phyloP scores from a whole-genome alignment of 371 early-diverging fungal genomes.

The Circinella minor region DNA sequence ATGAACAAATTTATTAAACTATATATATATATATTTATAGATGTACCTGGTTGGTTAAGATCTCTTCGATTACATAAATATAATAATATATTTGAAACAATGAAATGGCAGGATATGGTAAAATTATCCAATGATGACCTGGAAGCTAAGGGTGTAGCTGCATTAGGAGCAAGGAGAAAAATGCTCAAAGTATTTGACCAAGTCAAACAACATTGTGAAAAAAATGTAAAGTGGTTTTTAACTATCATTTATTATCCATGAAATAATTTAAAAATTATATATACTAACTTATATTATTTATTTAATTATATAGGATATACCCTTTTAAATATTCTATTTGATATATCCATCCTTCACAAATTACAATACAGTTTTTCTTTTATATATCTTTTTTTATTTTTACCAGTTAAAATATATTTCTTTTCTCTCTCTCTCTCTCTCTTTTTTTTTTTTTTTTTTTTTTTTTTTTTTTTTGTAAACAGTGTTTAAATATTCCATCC shows the following conservation, averaged over 20 bases:
- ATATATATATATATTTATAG: slow-evolving; percentile 33
- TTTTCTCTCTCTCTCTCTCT: not conserved
- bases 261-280: no score
- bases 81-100: slow-evolving; percentile 78
- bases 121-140: slow-evolving; percentile 83
- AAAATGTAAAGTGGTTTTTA: slow-evolving; percentile 31
- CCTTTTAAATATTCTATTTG: not conserved
- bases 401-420: not conserved
- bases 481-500: not conserved
- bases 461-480: slow-evolving; percentile 1
- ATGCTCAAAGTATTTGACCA: slow-evolving; percentile 94
- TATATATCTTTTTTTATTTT: not conserved
- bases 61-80: slow-evolving; percentile 91
- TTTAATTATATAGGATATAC: slow-evolving; percentile 10
- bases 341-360: not conserved
- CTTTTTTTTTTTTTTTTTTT: not conserved
- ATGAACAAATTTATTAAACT: no score
- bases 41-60: slow-evolving; percentile 93
- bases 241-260: no score
- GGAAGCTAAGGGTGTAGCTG: slow-evolving; percentile 83
- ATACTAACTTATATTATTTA: not conserved
- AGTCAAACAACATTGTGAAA: slow-evolving; percentile 57
- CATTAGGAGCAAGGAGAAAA: slow-evolving; percentile 93
- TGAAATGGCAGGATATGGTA: slow-evolving; percentile 88
- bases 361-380: no score